phyloP scores from a whole-genome alignment of 2,329 filamentous ascomycete genomes.

The Moelleriella libera region DNA sequence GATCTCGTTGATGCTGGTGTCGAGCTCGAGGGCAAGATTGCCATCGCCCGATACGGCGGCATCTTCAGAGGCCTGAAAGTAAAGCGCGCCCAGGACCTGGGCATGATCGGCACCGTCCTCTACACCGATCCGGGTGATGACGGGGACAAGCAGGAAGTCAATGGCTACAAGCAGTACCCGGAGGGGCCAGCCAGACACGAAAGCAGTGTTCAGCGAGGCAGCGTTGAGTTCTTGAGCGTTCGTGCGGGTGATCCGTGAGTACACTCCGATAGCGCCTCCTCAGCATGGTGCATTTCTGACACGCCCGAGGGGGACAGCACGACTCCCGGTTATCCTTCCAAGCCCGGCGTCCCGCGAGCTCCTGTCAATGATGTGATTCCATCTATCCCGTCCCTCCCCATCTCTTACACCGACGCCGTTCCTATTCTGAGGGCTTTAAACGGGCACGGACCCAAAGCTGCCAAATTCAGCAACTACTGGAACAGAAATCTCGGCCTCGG shows the following conservation, averaged over 20 bases:
- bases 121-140: slow-evolving; percentile 88
- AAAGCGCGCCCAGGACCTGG: slow-evolving; percentile 80
- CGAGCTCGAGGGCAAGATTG: slow-evolving; percentile 71
- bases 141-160: slow-evolving; percentile 63
- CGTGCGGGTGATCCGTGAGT: slow-evolving; percentile 53
- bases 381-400: slow-evolving; percentile 77
- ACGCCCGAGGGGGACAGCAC: slow-evolving; percentile 29
- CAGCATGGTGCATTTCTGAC: not conserved
- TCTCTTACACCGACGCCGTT: slow-evolving; percentile 76
- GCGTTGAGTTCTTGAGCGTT: slow-evolving; percentile 64
- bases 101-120: slow-evolving; percentile 73
- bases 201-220: slow-evolving; percentile 81
- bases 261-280: not conserved
- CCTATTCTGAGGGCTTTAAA: slow-evolving; percentile 85
- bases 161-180: slow-evolving; percentile 69
- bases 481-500: slow-evolving; percentile 52
- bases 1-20: slow-evolving; percentile 65
- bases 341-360: slow-evolving; percentile 68
- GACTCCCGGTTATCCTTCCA: slow-evolving; percentile 85
- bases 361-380: slow-evolving; percentile 59
- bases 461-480: slow-evolving; percentile 63
- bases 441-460: slow-evolving; percentile 66
- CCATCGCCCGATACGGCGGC: slow-evolving; percentile 69
- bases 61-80: slow-evolving; percentile 87
- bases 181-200: slow-evolving; percentile 77